Evolutionary conservation across 768 basidiomycete genomes (phyloP), one percentile per base, ranked within the genome.

Genomic region (Auricularia sp.): DNA sequence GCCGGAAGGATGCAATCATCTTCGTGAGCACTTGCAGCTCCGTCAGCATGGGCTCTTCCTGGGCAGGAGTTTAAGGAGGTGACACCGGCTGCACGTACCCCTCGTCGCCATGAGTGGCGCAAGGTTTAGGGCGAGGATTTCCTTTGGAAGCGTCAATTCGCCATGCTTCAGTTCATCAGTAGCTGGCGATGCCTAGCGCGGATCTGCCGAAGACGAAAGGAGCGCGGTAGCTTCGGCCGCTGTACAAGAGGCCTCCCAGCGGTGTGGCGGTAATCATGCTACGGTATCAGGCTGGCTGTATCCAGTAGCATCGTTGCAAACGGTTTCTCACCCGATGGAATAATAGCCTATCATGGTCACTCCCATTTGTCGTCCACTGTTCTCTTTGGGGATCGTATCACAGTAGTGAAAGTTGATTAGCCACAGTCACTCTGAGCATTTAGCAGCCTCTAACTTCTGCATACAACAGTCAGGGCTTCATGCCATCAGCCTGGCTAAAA

Each of bases 281-380:
- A 36, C 58, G 8, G 5, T 6, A 14, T 8, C 8, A 35, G 12
- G 21, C 35, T 8, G 23, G 36, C 4, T n/a, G 64, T 3, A 29
- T 6, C 12, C 4, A 62, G 4, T 4, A 18, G 10, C 36, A 10
- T 62, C 33, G 66, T 44, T 58, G 54, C 53, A 65, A 69, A 54
- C 23, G 14, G 33, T 12, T 6, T 59, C 5, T 51, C 63, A 84
- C 83, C 86, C 85, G 34, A 83, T 64, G 16, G 84, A 80, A 47
- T 85, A 70, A 47, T 85, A 70, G 12, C 85, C 84, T 6, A 77
- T 74, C 80, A 87, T 85, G 3, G 84, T 81, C 39, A 85, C 72
- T 0, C 87, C 86, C 21, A 87, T 74, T 68, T 87, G 86, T 84
- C 85, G 75, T 65, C 81, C 85, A 36, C 83, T 69, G 4, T 78